phyloP scores from a whole-genome alignment of 345 rosid genomes.

The Gossypium turneri region DNA sequence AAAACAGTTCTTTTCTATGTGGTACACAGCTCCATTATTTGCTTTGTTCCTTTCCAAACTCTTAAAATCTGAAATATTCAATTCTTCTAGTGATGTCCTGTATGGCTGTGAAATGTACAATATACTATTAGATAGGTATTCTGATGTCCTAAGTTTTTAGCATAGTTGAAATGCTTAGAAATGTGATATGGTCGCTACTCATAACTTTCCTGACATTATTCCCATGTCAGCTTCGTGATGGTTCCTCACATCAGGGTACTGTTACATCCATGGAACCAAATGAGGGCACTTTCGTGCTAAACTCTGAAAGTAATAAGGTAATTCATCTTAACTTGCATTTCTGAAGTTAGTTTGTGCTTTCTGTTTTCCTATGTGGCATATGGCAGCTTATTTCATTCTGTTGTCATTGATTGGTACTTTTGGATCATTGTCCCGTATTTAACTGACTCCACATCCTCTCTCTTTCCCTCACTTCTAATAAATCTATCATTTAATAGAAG shows the following conservation, averaged over 20 bases:
- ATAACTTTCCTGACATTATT: slow-evolving; percentile 18
- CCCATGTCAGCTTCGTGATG: slow-evolving; percentile 79
- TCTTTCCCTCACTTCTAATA: neutral
- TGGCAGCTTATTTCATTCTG: neutral
- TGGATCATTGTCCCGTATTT: neutral
- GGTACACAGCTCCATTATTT: slow-evolving; percentile 33
- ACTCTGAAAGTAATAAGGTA: slow-evolving; percentile 71
- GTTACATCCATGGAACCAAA: slow-evolving; percentile 97
- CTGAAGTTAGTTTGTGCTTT: neutral
- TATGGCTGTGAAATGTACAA: neutral
- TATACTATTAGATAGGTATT: neutral
- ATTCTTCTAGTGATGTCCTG: neutral
- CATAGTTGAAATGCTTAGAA: neutral
- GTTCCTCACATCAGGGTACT: slow-evolving; percentile 76
- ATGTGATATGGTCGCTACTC: slow-evolving; percentile 4
- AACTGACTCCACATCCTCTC: neutral
- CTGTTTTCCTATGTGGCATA: neutral
- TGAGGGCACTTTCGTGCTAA: slow-evolving; percentile 70
- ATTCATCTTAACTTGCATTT: slow-evolving; percentile 14
- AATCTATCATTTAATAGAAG: slow-evolving; percentile 36
- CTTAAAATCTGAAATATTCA: neutral
- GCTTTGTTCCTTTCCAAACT: slow-evolving; percentile 11
- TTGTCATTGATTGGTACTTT: neutral
- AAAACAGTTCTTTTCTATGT: slow-evolving; percentile 80
- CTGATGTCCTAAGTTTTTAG: neutral